Percentiles rank a stretch among this genome's conserved stretches.
These are phyloP conservation scores for Umbelopsis ramanniana DNA, from an alignment of 192 early-diverging fungal species.

Conservation along the genomic window DNA sequence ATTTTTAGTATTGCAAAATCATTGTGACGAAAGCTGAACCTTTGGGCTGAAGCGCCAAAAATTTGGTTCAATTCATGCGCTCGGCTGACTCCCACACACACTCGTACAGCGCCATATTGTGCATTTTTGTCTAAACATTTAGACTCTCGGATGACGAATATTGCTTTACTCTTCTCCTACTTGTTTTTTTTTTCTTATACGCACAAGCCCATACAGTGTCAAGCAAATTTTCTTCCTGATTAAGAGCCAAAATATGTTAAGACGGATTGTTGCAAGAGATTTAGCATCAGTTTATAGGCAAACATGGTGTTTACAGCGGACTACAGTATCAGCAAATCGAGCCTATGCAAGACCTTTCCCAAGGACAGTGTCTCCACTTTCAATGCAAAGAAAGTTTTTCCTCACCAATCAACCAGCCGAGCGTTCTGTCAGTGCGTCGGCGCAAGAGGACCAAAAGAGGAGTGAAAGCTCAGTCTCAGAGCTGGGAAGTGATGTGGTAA, in stretches of 20 bases:
- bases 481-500: conserved; percentile 7
- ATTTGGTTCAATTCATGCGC: no score
- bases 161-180: no score
- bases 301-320: neutral
- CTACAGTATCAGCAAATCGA: neutral
- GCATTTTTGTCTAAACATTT: no score
- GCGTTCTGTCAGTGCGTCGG: neutral
- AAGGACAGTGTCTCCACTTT: neutral
- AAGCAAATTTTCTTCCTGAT: neutral
- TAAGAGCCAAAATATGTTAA: neutral
- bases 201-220: neutral
- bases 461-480: conserved; percentile 8
- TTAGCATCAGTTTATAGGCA: neutral
- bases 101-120: no score
- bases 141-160: no score
- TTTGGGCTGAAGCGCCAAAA: no score
- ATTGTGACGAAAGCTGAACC: no score
- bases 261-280: neutral
- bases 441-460: conserved; percentile 4
- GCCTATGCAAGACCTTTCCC: neutral
- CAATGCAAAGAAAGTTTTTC: neutral
- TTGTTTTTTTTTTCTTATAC: no score
- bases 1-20: no score
- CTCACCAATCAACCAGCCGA: neutral
- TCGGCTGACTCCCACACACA: no score